Base-by-base conservation (phyloP, 208 protist species). In the Wallacemonas sp. region DNA sequence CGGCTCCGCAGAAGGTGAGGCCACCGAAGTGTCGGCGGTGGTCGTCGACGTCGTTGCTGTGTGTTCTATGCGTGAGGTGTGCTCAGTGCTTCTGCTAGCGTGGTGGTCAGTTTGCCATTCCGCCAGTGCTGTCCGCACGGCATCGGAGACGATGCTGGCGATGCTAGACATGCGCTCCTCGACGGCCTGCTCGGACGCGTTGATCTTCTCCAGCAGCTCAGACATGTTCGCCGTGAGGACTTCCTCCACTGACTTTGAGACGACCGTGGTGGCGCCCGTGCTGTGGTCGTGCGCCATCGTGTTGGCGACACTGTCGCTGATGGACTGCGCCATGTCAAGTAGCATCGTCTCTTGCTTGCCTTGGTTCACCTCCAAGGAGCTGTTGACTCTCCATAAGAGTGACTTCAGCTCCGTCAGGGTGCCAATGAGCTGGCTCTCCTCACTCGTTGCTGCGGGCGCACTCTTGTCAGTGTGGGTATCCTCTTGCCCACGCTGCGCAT, bases 281-380 rank as follows among this genome's bases (percentile, higher is more conserved):
- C 26, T 26, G 5, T 44, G 38, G 24, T 48, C n/a, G 36, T 60
- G 23, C 23, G 32, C n/a, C 19, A 60, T 38, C 19, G 44, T 11
- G 21, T 12, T 52, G 19, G 47, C 47, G 55, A 90, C 81, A 61
- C 79, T 87, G 27, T 87, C 87, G 56, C 81, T 86, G 41, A 93
- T 81, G n/a, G 79, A 78, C 64, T 88, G 81, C 33, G 79, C 83
- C 63, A 88, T 55, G 21, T 68, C 67, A 46, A 85, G 21, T 52
- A 90, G 67, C 48, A 79, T 80, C 3, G 73, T 71, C 61, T 88
- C 79, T 27, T 63, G 49, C 33, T 78, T 55, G 6, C 72, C 74
- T 12, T 78, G 70, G 3, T 61, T 65, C 4, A 81, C 55, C 8
- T 67, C 54, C 9, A 72, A n/a, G 6, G 60, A n/a, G 29, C 76